A percentile compares a stretch with the other conserved stretches of the same genome.
These are phyloP conservation scores for Lagenidium sp. DNA, from an alignment of 352 stramenopile genomes.

Conservation along the genomic window DNA sequence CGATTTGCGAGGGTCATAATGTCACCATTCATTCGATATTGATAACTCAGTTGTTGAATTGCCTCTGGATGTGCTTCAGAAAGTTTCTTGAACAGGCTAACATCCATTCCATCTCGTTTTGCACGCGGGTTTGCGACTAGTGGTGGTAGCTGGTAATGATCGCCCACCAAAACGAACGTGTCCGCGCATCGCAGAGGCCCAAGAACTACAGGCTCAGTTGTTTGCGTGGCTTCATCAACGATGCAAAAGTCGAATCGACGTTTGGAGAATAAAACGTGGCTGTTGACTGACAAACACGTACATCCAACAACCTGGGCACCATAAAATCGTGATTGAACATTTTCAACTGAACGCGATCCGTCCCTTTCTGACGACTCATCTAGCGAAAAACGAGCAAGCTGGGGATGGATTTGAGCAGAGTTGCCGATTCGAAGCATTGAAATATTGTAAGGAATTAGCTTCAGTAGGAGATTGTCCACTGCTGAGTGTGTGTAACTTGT, in stretches of 20 bases:
- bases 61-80: conserved; percentile 87
- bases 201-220: conserved; percentile 93
- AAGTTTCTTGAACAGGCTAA: conserved; percentile 89
- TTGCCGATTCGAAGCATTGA: conserved; percentile 75
- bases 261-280: conserved; percentile 65
- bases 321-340: conserved; percentile 40
- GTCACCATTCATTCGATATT: conserved; percentile 97
- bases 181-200: conserved; percentile 90
- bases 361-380: too few relatives aligned
- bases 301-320: conserved; percentile 51
- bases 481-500: conserved; percentile 97
- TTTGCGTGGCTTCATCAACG: conserved; percentile 98
- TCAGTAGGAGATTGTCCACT: conserved; percentile 96
- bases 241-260: conserved; percentile 97
- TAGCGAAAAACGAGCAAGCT: conserved; percentile 47
- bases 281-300: conserved; percentile 71
- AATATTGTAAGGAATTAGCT: conserved; percentile 69
- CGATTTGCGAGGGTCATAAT: conserved; percentile 96
- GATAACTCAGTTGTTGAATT: conserved; percentile 92
- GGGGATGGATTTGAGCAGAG: conserved; percentile 54
- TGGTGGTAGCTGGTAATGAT: conserved; percentile 98
- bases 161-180: conserved; percentile 95
- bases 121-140: conserved; percentile 89
- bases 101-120: conserved; percentile 71
- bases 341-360: too few relatives aligned